A percentile compares a stretch with the other conserved stretches of the same genome.
Evolutionary conservation across 176 grass and related monocot genomes (phyloP).

Genomic region (Oryza australiensis): DNA sequence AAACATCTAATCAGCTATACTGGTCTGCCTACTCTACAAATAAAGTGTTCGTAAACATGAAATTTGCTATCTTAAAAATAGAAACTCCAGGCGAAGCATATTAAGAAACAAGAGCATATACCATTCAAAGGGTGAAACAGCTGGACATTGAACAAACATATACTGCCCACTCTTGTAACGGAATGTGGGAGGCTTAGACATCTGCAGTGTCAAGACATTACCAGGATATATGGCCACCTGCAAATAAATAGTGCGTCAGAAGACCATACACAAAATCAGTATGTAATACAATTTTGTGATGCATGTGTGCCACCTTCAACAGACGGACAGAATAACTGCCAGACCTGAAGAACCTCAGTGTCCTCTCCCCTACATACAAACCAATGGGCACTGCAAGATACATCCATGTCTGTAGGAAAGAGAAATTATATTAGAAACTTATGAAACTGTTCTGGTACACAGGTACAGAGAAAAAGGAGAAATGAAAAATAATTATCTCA

Average conservation of each 20-base stretch:
- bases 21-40: conserved; percentile 13
- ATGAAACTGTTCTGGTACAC: conserved; percentile 14
- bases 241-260: conserved; percentile 44
- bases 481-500: conserved; percentile 40
- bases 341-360: conserved; percentile 83
- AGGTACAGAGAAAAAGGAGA: conserved; percentile 14
- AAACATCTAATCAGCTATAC: conserved; percentile 7
- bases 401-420: conserved; percentile 92
- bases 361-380: conserved; percentile 85
- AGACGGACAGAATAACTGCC: conserved; percentile 86
- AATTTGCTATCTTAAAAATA: not conserved
- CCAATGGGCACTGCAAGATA: conserved; percentile 85
- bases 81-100: conserved; percentile 3
- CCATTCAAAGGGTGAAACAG: conserved; percentile 97
- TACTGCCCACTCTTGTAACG: conserved; percentile 93
- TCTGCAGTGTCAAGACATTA: conserved; percentile 91
- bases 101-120: conserved; percentile 46
- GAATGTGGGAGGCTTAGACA: conserved; percentile 85
- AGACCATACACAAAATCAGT: conserved; percentile 25
- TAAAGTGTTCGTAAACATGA: not conserved
- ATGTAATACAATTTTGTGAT: conserved; percentile 25
- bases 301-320: conserved; percentile 61
- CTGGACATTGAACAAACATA: conserved; percentile 98
- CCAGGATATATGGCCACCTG: conserved; percentile 98
- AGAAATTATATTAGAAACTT: conserved; percentile 14